A percentile compares a stretch with the other conserved stretches of the same genome.
Conservation (phyloP, 495 filamentous ascomycete species). For the Talaromyces stipitatus region DNA sequence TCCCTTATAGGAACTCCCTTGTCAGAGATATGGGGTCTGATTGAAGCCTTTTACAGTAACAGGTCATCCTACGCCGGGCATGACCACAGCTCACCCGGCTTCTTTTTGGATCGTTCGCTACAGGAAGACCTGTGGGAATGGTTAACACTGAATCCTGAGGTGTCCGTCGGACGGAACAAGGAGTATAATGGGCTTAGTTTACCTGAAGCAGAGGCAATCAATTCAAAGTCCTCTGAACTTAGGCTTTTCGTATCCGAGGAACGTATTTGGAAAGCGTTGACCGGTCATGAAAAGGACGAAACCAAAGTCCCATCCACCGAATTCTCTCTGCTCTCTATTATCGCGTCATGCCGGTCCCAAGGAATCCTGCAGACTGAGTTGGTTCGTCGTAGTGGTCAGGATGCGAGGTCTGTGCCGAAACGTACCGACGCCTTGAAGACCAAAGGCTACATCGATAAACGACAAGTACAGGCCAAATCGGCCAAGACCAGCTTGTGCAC, state of each 20-base stretch:
- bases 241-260: conserved; percentile 54
- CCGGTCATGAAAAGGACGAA: conserved; percentile 72
- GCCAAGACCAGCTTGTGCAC: conserved; percentile 61
- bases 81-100: not conserved
- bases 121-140: conserved; percentile 50
- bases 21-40: conserved; percentile 27
- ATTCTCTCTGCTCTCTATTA: conserved; percentile 70
- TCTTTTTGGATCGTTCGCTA: conserved; percentile 41
- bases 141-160: conserved; percentile 45
- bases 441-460: conserved; percentile 83
- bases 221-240: conserved; percentile 10
- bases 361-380: conserved; percentile 78
- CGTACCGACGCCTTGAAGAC: conserved; percentile 66
- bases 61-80: not conserved
- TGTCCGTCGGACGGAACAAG: conserved; percentile 35
- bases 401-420: conserved; percentile 80
- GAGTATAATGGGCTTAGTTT: conserved; percentile 39
- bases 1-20: conserved; percentile 29
- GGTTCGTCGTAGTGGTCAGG: conserved; percentile 68
- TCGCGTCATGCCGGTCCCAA: conserved; percentile 59
- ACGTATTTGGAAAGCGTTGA: conserved; percentile 67
- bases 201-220: conserved; percentile 30
- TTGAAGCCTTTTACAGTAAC: conserved; percentile 32
- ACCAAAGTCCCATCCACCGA: conserved; percentile 57
- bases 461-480: conserved; percentile 53